Percentiles rank a stretch among this genome's conserved stretches.
Evolutionary conservation across 495 filamentous ascomycete species (phyloP).

Genomic region (Aspergillus carlsbadensis): DNA sequence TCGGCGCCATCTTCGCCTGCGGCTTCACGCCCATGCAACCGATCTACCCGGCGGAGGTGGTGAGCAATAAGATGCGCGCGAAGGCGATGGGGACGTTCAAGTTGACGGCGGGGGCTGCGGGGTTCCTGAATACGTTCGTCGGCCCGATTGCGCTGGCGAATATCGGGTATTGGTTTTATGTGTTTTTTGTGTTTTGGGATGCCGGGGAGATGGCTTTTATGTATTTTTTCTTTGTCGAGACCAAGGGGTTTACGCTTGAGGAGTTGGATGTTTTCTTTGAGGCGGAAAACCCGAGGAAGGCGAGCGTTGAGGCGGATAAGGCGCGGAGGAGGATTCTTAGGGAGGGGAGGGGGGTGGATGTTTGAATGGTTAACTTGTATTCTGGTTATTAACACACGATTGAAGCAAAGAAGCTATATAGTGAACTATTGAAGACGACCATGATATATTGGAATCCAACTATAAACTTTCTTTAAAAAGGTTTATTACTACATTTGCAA

Average conservation of each 20-base stretch:
- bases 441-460: too few species aligned
- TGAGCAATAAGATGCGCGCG: constrained; percentile 27
- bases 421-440: too few species aligned
- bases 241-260: constrained; percentile 14
- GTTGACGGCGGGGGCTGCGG: constrained; percentile 13
- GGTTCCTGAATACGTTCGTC: constrained; percentile 16
- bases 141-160: constrained; percentile 13
- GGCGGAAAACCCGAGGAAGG: constrained; percentile 12
- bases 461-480: too few species aligned
- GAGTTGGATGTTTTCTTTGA: constrained; percentile 14
- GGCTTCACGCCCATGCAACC: constrained; percentile 25
- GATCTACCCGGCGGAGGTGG: constrained; percentile 26
- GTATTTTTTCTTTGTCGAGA: constrained; percentile 19
- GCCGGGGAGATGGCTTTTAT: constrained; percentile 11
- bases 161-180: constrained; percentile 18
- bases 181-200: constrained; percentile 19
- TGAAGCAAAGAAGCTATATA: too few species aligned
- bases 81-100: constrained; percentile 23
- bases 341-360: background rate
- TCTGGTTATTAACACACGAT: too few species aligned
- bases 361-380: too few species aligned
- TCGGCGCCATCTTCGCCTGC: constrained; percentile 53
- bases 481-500: too few species aligned
- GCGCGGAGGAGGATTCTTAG: background rate
- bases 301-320: constrained; percentile 7